Conservation (phyloP, 2,329 filamentous ascomycete genomes). For the Clarireedia monteithiana region DNA sequence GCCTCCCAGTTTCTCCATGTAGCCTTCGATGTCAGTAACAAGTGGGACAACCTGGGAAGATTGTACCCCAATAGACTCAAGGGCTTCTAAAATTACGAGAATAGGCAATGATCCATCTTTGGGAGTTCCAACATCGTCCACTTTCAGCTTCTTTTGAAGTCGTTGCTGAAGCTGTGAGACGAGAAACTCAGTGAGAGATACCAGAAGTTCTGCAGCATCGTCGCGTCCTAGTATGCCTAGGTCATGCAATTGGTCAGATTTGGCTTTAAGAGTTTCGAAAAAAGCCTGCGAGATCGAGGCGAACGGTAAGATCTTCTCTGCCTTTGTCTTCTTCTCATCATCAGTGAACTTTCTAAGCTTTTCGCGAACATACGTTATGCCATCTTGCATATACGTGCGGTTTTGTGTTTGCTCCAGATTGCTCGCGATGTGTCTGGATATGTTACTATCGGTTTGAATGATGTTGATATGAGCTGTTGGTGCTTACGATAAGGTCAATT, state of each 20-base stretch:
- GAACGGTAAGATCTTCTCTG: slow-evolving; percentile 15
- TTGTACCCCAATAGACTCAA: slow-evolving; percentile 15
- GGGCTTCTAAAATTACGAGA: slow-evolving; percentile 20
- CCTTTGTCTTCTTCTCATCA: slow-evolving; percentile 17
- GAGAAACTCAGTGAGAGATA: slow-evolving; percentile 16
- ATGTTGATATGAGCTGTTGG: background rate
- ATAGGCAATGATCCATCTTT: slow-evolving; percentile 14
- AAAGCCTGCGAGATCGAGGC: slow-evolving; percentile 19
- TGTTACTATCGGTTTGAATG: slow-evolving; percentile 6
- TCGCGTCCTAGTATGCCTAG: slow-evolving; percentile 16
- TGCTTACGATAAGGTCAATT: slow-evolving; percentile 22
- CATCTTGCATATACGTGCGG: slow-evolving; percentile 19
- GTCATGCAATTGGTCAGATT: slow-evolving; percentile 14
- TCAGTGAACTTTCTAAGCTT: slow-evolving; percentile 13
- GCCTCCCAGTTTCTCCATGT: slow-evolving; percentile 7
- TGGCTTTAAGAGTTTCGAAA: slow-evolving; percentile 14
- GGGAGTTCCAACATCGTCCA: slow-evolving; percentile 4
- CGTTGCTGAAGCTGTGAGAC: slow-evolving; percentile 16
- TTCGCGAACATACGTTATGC: slow-evolving; percentile 20
- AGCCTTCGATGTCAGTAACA: slow-evolving; percentile 10
- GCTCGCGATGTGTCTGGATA: slow-evolving; percentile 18
- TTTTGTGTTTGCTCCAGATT: slow-evolving; percentile 25
- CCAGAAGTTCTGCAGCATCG: slow-evolving; percentile 13
- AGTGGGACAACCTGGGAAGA: slow-evolving; percentile 13
- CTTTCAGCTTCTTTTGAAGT: slow-evolving; percentile 14